A percentile compares a stretch with the other conserved stretches of the same genome.
Evolutionary conservation across 2,329 filamentous ascomycete genomes (phyloP).

Genomic region (Aureobasidium musti): DNA sequence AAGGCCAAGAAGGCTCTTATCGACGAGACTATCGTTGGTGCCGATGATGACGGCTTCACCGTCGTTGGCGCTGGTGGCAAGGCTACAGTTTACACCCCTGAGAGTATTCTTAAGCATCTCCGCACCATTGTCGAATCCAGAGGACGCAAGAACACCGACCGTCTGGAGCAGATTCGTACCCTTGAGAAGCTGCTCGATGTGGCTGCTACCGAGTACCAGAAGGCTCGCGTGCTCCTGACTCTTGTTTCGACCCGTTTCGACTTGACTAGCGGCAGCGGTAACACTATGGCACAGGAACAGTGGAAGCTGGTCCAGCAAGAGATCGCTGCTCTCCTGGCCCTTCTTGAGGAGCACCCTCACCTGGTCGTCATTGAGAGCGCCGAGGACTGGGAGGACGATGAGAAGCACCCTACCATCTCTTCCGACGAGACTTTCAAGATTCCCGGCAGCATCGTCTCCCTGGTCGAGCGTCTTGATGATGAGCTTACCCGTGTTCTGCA

Average conservation of each 20-base stretch:
- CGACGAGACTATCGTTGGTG: conserved; percentile 55
- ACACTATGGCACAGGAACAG: conserved; percentile 90
- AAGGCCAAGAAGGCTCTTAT: conserved; percentile 51
- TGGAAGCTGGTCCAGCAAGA: conserved; percentile 96
- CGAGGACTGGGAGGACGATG: conserved; percentile 99
- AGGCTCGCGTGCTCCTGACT: conserved; percentile 86
- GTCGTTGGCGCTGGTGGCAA: conserved; percentile 88
- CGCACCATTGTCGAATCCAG: conserved; percentile 90
- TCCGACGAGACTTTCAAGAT: conserved; percentile 82
- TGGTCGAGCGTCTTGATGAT: conserved; percentile 92
- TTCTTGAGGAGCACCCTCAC: conserved; percentile 76
- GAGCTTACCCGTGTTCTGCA: conserved; percentile 97
- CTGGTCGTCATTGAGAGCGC: conserved; percentile 87
- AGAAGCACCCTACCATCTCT: conserved; percentile 78
- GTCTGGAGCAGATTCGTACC: conserved; percentile 87
- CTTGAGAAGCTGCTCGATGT: conserved; percentile 97
- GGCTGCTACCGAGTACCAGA: conserved; percentile 86
- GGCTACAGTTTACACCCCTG: conserved; percentile 86
- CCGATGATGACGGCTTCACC: conserved; percentile 83
- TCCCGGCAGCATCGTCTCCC: conserved; percentile 90
- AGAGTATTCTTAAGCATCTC: conserved; percentile 97
- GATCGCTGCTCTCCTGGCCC: conserved; percentile 71
- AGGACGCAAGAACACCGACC: conserved; percentile 99
- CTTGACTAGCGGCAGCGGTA: conserved; percentile 73
- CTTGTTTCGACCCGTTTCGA: conserved; percentile 95